Evolutionary conservation across 208 protist species (phyloP), one percentile per base, ranked within the genome.

Genomic region (Acanthamoeba polyphaga): DNA sequence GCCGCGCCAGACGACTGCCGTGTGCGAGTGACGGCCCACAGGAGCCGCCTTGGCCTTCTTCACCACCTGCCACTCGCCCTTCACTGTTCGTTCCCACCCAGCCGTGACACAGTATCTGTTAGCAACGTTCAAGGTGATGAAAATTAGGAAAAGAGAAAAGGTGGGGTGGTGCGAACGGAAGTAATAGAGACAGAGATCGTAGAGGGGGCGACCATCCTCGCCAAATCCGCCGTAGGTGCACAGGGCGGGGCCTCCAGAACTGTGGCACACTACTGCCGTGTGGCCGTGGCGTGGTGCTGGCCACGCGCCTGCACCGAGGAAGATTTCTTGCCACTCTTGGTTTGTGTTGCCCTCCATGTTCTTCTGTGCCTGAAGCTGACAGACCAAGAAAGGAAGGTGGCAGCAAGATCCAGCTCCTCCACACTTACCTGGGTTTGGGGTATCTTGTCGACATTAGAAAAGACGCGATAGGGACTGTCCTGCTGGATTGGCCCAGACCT

Each of bases 1-100:
- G 80, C 66, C 80, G 46, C 80, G 80, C 80, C 80, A 88, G 29
- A 88, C 80, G 49, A 64, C 51, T 1, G 80, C 80, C 80, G 80
- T 46, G 51, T 88, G 80, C 29, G 80, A 88, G 34, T 88, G 80
- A 1, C 80, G 46, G 3, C 51, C 80, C 29, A 12, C 51, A 1
- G 46, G 51, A 51, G 49, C 29, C 80, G n/a, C 32, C n/a, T 13
- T n/a, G n/a, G n/a, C 43, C 80, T 43, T 88, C 80, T 64, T 72
- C 66, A 27, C 19, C n/a, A 12, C 51, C 3, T 51, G 43, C 80
- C 80, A 88, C 19, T 55, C 10, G 43, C 80, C 24, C 80, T 88
- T 64, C n/a, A 10, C 27, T n/a, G n/a, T n/a, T n/a, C n/a, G n/a
- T n/a, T n/a, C n/a, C n/a, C n/a, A n/a, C n/a, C n/a, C n/a, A n/a